Percentiles rank a stretch among this genome's conserved stretches.
Conservation (phyloP, 129 eudicot species). For the Dittrichia graveolens region DNA sequence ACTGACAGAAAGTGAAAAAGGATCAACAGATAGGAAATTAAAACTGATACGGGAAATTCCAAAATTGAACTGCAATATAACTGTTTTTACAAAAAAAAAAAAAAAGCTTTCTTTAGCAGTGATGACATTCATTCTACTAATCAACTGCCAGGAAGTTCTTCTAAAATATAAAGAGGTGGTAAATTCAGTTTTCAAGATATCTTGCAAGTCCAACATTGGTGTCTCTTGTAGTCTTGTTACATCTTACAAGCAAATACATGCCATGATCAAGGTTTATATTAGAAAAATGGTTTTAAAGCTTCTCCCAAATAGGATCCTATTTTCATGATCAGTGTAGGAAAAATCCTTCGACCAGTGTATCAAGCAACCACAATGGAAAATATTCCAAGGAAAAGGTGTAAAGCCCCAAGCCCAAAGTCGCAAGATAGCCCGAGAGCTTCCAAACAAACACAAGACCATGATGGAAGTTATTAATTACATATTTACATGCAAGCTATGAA, state of each 20-base stretch:
- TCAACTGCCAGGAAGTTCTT: too few relatives aligned
- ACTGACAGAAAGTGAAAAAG: background rate
- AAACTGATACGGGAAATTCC: background rate
- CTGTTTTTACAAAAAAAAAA: too few relatives aligned
- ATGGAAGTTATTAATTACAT: background rate
- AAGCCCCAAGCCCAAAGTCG: background rate
- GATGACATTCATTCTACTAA: too few relatives aligned
- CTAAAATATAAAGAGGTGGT: too few relatives aligned
- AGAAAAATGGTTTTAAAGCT: background rate
- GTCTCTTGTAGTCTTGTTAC: too few relatives aligned
- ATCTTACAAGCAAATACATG: too few relatives aligned
- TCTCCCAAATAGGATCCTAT: background rate
- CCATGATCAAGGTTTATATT: too few relatives aligned
- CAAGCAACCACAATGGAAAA: background rate
- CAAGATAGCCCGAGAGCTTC: background rate
- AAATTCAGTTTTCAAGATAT: too few relatives aligned
- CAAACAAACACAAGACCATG: background rate
- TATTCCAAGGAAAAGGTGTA: background rate
- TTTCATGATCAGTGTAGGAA: background rate
- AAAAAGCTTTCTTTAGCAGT: too few relatives aligned
- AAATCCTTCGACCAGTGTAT: background rate
- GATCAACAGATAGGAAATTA: background rate
- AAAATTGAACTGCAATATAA: too few relatives aligned
- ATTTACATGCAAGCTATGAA: too few relatives aligned
- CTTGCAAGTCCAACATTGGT: too few relatives aligned